These are phyloP conservation scores for Brachypodium distachyon DNA, from an alignment of 202 grass and related monocot genomes.

Conservation along the genomic window DNA sequence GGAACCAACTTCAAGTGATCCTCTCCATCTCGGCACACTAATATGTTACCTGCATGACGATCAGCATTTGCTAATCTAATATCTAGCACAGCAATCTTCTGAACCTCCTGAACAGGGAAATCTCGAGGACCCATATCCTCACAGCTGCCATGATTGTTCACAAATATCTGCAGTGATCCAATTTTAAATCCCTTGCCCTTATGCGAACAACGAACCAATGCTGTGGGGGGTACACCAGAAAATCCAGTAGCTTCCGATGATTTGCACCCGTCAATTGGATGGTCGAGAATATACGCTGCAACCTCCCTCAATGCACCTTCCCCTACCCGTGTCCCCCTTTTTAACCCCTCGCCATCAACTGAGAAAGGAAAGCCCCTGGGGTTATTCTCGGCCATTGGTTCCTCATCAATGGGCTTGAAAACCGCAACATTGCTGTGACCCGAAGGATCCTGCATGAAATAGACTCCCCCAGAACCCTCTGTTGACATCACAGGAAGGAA, in stretches of 20 bases:
- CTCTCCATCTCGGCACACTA: constrained; percentile 32
- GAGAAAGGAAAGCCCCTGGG: constrained; percentile 19
- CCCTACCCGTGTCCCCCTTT: constrained; percentile 32
- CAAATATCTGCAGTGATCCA: constrained; percentile 44
- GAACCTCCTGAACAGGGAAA: constrained; percentile 43
- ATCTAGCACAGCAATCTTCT: constrained; percentile 47
- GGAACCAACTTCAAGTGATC: constrained; percentile 22
- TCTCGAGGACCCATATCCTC: constrained; percentile 33
- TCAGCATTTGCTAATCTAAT: constrained; percentile 51
- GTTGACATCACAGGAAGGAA: constrained; percentile 24
- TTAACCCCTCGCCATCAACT: constrained; percentile 36
- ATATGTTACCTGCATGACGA: constrained; percentile 43
- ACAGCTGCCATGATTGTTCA: constrained; percentile 35
- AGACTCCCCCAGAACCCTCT: constrained; percentile 46
- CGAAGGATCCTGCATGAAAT: constrained; percentile 38
- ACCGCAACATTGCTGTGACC: constrained; percentile 25
- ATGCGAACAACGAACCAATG: constrained; percentile 26
- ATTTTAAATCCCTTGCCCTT: constrained; percentile 9
- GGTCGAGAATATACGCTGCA: constrained; percentile 43
- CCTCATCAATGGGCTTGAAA: constrained; percentile 57
- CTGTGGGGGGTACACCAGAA: constrained; percentile 41
- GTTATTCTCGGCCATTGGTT: constrained; percentile 45
- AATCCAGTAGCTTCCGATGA: constrained; percentile 21
- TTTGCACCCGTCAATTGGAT: neutral
- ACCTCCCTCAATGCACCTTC: constrained; percentile 45